phyloP scores from a whole-genome alignment of 176 grass and related monocot species.

The Puccinellia tenuiflora region DNA sequence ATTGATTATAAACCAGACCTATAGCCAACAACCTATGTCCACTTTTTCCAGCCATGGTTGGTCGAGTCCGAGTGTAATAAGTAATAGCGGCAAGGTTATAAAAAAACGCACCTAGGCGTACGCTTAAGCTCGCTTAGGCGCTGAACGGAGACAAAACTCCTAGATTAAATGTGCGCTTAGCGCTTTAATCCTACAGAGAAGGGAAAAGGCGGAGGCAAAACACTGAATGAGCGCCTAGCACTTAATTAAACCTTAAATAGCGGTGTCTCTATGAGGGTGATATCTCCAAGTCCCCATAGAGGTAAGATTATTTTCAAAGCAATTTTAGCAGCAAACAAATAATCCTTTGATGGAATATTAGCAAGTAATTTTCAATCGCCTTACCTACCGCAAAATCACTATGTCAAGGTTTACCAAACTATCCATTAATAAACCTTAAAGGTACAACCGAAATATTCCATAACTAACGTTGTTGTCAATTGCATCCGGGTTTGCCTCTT shows the following conservation, averaged over 20 bases:
- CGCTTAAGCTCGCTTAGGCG: no score
- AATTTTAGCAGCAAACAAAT: not conserved
- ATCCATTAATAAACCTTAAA: constrained; percentile 1
- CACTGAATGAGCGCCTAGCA: no score
- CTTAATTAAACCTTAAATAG: no score
- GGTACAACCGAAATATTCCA: not conserved
- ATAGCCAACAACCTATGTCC: not conserved
- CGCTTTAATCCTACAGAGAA: no score
- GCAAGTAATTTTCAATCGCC: not conserved
- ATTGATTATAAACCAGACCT: not conserved
- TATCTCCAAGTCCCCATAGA: not conserved
- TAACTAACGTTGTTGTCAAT: not conserved
- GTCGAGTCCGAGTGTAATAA: not conserved
- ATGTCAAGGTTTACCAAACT: not conserved
- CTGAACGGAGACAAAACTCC: no score
- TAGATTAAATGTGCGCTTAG: no score
- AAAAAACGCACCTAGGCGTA: no score
- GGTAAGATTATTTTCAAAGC: not conserved
- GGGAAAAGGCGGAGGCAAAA: no score
- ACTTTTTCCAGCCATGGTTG: not conserved
- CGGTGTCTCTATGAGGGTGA: not conserved
- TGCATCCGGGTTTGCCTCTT: not conserved
- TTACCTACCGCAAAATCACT: not conserved
- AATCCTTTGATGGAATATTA: not conserved
- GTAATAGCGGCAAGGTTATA: not conserved